Conservation (phyloP, 139 green algal genomes). For the Chlamydomonas sp. region DNA sequence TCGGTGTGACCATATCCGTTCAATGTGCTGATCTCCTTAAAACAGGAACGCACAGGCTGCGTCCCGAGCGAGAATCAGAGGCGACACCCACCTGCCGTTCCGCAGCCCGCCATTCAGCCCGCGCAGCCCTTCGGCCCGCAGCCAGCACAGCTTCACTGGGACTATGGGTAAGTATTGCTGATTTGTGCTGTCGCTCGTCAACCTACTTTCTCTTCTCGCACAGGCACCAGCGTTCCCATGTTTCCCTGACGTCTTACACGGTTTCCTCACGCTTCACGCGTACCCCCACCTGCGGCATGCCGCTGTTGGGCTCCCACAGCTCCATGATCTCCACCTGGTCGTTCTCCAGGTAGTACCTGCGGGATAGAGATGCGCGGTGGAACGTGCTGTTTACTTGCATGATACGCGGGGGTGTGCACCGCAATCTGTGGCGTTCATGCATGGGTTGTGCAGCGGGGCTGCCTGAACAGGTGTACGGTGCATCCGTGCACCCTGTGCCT, state of each 20-base stretch:
- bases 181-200: neutral
- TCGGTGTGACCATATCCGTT: too few species aligned
- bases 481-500: neutral
- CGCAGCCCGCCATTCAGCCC: neutral
- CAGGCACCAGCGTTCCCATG: constrained; percentile 17
- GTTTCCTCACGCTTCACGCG: constrained; percentile 66
- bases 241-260: constrained; percentile 49
- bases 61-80: too few species aligned
- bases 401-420: neutral
- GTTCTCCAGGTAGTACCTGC: constrained; percentile 87
- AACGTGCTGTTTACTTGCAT: neutral
- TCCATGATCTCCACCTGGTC: constrained; percentile 80
- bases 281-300: constrained; percentile 78
- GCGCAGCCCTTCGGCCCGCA: neutral
- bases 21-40: too few species aligned
- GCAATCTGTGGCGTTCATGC: neutral
- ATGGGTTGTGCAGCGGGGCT: neutral
- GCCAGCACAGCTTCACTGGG: neutral
- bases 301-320: constrained; percentile 75
- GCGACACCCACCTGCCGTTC: neutral
- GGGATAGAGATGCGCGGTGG: neutral
- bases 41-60: too few species aligned
- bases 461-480: neutral
- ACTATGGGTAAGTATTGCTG: neutral
- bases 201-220: neutral